A percentile compares a stretch with the other conserved stretches of the same genome.
These are phyloP conservation scores for Berkeleyomyces rouxiae DNA, from an alignment of 2,329 filamentous ascomycete genomes.

Conservation along the genomic window DNA sequence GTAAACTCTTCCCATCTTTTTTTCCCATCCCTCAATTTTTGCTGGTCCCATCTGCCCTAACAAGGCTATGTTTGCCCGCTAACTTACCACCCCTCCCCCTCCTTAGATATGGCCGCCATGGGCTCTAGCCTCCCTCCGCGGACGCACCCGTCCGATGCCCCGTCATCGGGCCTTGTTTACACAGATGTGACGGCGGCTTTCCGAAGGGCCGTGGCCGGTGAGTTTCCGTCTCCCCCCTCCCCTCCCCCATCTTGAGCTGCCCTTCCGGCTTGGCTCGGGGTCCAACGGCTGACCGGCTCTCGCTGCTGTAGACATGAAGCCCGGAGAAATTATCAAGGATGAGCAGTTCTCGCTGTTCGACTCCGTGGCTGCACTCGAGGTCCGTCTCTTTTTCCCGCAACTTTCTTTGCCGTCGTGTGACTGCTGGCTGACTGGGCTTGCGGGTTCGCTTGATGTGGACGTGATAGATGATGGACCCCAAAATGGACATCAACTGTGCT, in stretches of 20 bases:
- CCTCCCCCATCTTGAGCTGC: not conserved
- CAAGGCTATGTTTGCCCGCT: not conserved
- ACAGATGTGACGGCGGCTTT: constrained; percentile 12
- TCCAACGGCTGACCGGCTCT: not conserved
- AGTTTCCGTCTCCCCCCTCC: not conserved
- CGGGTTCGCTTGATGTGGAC: not conserved
- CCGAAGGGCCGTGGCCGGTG: constrained; percentile 9
- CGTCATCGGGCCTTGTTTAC: constrained; percentile 9
- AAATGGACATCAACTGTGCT: constrained; percentile 92
- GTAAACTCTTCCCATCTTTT: not conserved
- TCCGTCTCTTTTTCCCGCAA: constrained; percentile 18
- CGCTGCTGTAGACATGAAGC: constrained; percentile 10
- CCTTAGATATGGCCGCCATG: not conserved
- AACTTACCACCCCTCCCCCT: not conserved
- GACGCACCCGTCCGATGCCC: not conserved
- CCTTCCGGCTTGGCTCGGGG: not conserved
- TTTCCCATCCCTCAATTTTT: not conserved
- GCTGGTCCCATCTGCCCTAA: not conserved
- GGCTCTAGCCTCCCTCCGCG: not conserved
- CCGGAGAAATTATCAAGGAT: constrained; percentile 81
- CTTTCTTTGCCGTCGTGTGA: not conserved
- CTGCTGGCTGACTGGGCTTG: not conserved
- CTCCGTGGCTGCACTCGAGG: constrained; percentile 74
- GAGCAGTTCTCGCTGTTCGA: constrained; percentile 87
- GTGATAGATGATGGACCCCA: constrained; percentile 84